Evolutionary conservation across 2,329 filamentous ascomycete genomes (phyloP).

Genomic region (Malbranchea cinnamomea): DNA sequence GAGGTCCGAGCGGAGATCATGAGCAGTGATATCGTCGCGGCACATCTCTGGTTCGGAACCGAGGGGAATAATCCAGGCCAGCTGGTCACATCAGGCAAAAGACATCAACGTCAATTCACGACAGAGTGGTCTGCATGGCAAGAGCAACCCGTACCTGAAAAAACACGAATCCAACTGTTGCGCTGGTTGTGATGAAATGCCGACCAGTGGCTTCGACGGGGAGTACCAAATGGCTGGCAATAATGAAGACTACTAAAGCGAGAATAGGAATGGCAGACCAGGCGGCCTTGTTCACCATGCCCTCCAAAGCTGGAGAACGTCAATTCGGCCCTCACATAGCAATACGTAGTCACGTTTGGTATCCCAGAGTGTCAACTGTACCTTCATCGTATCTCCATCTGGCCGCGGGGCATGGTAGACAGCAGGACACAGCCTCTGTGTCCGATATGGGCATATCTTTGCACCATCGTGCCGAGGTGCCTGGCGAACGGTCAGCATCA

Average conservation of each 20-base stretch:
- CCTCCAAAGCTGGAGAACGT: constrained; percentile 31
- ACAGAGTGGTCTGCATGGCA: neutral
- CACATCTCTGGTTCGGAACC: constrained; percentile 67
- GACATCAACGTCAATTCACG: neutral
- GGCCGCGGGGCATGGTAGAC: constrained; percentile 76
- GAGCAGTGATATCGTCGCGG: constrained; percentile 77
- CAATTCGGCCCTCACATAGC: neutral
- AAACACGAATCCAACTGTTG: constrained; percentile 58
- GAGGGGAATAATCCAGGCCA: constrained; percentile 83
- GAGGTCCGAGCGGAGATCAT: constrained; percentile 71
- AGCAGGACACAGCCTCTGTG: constrained; percentile 60
- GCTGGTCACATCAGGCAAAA: constrained; percentile 32
- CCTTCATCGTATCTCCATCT: constrained; percentile 55
- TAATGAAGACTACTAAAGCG: constrained; percentile 56
- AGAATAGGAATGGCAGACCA: constrained; percentile 69
- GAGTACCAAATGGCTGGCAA: constrained; percentile 64
- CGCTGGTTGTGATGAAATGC: constrained; percentile 83
- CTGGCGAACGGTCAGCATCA: too few relatives aligned
- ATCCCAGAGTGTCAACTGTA: constrained; percentile 17
- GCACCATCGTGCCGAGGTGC: too few relatives aligned
- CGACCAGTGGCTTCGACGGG: constrained; percentile 80
- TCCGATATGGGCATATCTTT: too few relatives aligned
- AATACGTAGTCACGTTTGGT: constrained; percentile 4
- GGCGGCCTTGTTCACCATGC: constrained; percentile 53
- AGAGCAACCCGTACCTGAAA: constrained; percentile 55